Evolutionary conservation across 1,139 yeast species (phyloP).

Genomic region (Magnusiomyces fungicola): DNA sequence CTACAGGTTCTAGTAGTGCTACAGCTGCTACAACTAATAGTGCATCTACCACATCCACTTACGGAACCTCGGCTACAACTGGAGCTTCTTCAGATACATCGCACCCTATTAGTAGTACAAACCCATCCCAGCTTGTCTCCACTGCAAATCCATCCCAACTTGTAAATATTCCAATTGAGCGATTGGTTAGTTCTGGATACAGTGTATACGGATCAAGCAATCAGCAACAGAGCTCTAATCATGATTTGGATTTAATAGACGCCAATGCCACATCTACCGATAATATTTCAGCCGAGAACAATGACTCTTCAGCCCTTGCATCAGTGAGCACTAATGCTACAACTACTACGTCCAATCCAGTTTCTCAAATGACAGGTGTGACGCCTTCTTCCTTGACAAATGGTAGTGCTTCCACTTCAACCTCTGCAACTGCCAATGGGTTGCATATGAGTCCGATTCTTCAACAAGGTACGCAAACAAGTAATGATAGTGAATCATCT

Average conservation of each 20-base stretch:
- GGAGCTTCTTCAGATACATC: not conserved
- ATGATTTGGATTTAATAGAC: not conserved
- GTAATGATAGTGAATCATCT: not conserved
- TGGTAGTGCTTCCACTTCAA: not conserved
- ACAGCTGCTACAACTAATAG: not conserved
- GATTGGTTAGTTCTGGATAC: not conserved
- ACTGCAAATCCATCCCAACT: conserved; percentile 3
- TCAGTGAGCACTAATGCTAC: not conserved
- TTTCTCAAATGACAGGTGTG: not conserved
- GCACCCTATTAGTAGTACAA: no score
- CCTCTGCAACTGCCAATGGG: not conserved
- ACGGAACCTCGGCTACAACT: not conserved
- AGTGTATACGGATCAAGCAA: not conserved
- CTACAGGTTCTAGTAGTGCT: not conserved
- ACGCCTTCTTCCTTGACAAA: not conserved
- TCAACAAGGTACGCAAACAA: not conserved
- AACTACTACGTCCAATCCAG: not conserved
- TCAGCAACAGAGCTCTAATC: not conserved
- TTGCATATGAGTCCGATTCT: not conserved
- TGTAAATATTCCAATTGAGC: not conserved
- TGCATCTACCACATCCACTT: not conserved
- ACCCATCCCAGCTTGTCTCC: not conserved
- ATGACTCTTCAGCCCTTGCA: not conserved
- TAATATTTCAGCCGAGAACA: not conserved
- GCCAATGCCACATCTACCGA: no score